Evolutionary conservation across 345 rosid species (phyloP), one percentile per base, ranked within the genome.

Genomic region (Citrus glauca): DNA sequence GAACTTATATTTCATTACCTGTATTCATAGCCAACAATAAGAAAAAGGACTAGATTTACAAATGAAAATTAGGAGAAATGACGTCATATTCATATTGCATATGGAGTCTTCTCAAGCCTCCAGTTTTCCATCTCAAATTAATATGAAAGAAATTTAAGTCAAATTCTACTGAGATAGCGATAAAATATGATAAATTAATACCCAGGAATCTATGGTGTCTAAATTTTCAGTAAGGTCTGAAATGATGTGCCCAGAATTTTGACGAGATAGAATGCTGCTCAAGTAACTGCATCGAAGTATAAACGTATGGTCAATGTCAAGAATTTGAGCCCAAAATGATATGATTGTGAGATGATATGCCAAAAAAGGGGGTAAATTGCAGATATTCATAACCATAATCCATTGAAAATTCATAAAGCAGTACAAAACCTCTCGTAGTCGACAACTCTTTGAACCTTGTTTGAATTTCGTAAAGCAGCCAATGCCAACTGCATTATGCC

Each of bases 381-480:
- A 35, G 28, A 66, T 56, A 68, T 35, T 33, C 28, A 24, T 14
- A 11, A 76, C 11, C 9, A 55, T 4, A 64, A n/a, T 76, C 63
- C 50, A 45, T 64, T 20, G 7, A 35, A 73, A 68, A 27, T 74
- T 73, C 50, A 72, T 62, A 73, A 57, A 69, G 73, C 67, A 45
- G 76, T 32, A 75, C 50, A 79, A 77, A 70, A 95, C 99, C 95
- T 90, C 77, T 92, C 92, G 77, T 90, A 94, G 87, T 96, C 92
- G 28, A 92, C 76, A 59, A 87, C 87, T 74, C 78, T 67, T 77
- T 84, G 89, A 77, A 80, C 79, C 80, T 88, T 89, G 83, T 94
- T 96, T 25, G 97, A 86, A 56, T 57, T 83, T 75, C 86, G 90
- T 79, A 96, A 83, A 77, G 97, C 92, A 61, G 97, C 95, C 90